These are phyloP conservation scores for Globisporangium spinosum DNA, from an alignment of 352 stramenopile species.

Conservation along the genomic window DNA sequence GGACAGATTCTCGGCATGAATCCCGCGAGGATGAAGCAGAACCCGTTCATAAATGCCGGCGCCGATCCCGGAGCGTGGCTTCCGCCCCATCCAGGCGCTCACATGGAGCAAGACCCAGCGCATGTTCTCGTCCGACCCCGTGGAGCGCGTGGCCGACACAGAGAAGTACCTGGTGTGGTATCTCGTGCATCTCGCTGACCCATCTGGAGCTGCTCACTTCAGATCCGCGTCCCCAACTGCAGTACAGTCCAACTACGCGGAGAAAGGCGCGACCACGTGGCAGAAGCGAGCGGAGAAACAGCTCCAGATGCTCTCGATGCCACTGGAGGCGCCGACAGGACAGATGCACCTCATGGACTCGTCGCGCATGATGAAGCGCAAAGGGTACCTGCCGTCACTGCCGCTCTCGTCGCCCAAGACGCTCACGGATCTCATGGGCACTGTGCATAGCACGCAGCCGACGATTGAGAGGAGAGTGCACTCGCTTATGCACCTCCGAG, in stretches of 20 bases:
- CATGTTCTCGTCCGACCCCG: slow-evolving; percentile 24
- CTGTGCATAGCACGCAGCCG: slow-evolving; percentile 29
- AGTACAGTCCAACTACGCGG: slow-evolving; percentile 2
- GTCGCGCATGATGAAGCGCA: slow-evolving; percentile 73
- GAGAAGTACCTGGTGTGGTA: slow-evolving; percentile 73
- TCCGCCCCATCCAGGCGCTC: slow-evolving; percentile 27
- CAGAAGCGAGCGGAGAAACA: slow-evolving; percentile 67
- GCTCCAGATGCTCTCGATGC: slow-evolving; percentile 64
- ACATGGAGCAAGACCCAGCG: slow-evolving; percentile 26
- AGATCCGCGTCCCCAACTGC: neutral
- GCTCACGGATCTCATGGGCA: slow-evolving; percentile 53
- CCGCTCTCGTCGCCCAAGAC: slow-evolving; percentile 57
- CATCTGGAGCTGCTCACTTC: neutral
- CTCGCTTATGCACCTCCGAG: slow-evolving; percentile 16
- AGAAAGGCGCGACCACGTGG: slow-evolving; percentile 32
- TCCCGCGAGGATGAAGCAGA: slow-evolving; percentile 56
- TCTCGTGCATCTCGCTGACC: slow-evolving; percentile 37
- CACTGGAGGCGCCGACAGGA: slow-evolving; percentile 47
- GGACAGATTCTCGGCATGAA: slow-evolving; percentile 54
- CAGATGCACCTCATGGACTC: slow-evolving; percentile 64
- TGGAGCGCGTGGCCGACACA: slow-evolving; percentile 44
- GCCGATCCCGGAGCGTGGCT: slow-evolving; percentile 59
- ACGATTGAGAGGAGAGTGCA: slow-evolving; percentile 2
- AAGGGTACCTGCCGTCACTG: slow-evolving; percentile 56
- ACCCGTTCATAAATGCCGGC: slow-evolving; percentile 85